Evolutionary conservation across 2,329 filamentous ascomycete genomes (phyloP).

Genomic region (Sporothrix protearum): DNA sequence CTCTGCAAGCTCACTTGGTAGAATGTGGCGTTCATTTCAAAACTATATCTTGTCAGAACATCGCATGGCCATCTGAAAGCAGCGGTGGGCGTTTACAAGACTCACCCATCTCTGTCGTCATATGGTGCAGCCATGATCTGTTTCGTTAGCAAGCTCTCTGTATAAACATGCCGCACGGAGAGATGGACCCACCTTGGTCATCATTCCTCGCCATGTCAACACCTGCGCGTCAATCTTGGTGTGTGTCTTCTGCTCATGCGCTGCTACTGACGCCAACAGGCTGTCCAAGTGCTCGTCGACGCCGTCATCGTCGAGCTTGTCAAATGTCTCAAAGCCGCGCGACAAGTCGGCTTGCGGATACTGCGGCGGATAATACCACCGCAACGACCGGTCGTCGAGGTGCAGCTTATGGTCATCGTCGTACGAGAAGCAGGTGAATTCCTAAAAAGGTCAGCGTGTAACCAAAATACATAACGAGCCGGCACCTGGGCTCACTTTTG

Average conservation of each 20-base stretch:
- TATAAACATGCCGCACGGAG: neutral
- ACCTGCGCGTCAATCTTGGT: slow-evolving; percentile 71
- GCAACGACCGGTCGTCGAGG: slow-evolving; percentile 72
- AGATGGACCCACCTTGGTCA: slow-evolving; percentile 72
- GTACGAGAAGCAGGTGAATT: slow-evolving; percentile 92
- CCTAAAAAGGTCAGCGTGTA: slow-evolving; percentile 45
- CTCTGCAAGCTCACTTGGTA: slow-evolving; percentile 64
- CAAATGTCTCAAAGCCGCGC: slow-evolving; percentile 75
- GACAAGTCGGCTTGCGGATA: slow-evolving; percentile 69
- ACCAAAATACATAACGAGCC: neutral
- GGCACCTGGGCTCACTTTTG: slow-evolving; percentile 60
- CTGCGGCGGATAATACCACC: slow-evolving; percentile 79
- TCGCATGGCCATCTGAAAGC: neutral
- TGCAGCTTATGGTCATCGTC: slow-evolving; percentile 76
- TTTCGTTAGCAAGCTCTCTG: neutral
- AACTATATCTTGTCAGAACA: slow-evolving; percentile 48
- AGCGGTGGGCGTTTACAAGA: slow-evolving; percentile 19
- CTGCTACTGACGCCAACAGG: slow-evolving; percentile 70
- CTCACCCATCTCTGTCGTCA: slow-evolving; percentile 73
- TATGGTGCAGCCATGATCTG: slow-evolving; percentile 85
- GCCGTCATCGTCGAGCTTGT: slow-evolving; percentile 70
- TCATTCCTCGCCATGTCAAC: slow-evolving; percentile 95
- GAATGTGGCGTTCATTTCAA: slow-evolving; percentile 92
- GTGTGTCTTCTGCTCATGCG: slow-evolving; percentile 65
- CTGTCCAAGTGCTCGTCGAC: slow-evolving; percentile 85